A percentile compares a stretch with the other conserved stretches of the same genome.
Conservation (phyloP, 2,329 filamentous ascomycete genomes). For the Juglanconis sp. region DNA sequence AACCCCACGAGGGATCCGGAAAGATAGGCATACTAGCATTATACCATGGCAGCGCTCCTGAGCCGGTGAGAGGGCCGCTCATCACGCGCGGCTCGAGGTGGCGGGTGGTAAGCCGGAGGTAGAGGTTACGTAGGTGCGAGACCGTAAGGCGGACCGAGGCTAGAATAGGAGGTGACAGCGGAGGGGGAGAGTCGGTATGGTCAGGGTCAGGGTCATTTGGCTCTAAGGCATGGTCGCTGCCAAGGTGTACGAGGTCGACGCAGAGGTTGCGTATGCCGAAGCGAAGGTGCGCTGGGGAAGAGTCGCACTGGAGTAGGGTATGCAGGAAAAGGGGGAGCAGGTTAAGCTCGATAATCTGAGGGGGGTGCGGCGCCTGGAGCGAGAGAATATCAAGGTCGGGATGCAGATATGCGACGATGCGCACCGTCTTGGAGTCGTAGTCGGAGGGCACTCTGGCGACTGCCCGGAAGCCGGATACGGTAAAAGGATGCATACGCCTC, state of each 20-base stretch:
- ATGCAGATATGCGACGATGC: background rate
- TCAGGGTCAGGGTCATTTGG: background rate
- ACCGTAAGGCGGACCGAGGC: background rate
- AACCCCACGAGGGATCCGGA: background rate
- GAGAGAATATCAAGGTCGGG: conserved; percentile 6
- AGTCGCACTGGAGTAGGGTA: background rate
- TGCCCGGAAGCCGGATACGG: background rate
- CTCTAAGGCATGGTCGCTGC: background rate
- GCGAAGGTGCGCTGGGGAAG: background rate
- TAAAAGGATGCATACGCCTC: background rate
- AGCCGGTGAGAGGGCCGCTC: background rate
- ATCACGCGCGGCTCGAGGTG: conserved; percentile 3
- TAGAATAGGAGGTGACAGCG: background rate
- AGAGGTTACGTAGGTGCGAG: background rate
- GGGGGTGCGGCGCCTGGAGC: background rate
- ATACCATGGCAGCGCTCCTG: background rate
- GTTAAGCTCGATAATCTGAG: background rate
- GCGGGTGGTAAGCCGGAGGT: background rate
- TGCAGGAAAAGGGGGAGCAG: conserved; percentile 6
- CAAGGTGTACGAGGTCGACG: background rate
- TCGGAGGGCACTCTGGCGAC: background rate
- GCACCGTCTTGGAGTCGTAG: background rate
- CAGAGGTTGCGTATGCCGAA: conserved; percentile 6
- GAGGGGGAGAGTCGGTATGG: background rate
- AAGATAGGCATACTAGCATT: conserved; percentile 1